These are phyloP conservation scores for Zancudomyces culisetae DNA, from an alignment of 371 early-diverging fungal genomes.

Conservation along the genomic window DNA sequence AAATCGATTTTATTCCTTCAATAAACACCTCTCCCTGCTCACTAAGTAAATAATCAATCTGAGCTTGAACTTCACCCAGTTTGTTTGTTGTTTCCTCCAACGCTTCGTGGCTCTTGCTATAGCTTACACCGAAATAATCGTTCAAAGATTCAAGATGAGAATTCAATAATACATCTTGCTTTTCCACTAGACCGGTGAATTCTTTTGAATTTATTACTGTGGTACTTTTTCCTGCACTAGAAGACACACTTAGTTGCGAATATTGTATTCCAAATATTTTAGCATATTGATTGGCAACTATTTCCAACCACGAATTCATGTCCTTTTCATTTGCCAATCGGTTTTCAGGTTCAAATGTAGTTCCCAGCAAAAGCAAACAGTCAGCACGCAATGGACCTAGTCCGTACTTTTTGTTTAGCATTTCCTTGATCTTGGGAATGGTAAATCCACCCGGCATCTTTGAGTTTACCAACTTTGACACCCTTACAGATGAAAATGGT, in stretches of 20 bases:
- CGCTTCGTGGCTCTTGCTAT: constrained; percentile 28
- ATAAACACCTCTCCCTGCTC: constrained; percentile 83
- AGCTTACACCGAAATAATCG: constrained; percentile 61
- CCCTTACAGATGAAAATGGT: constrained; percentile 52
- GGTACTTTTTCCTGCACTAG: constrained; percentile 28
- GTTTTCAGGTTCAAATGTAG: constrained; percentile 67
- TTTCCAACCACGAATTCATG: constrained; percentile 68
- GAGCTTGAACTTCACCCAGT: constrained; percentile 43
- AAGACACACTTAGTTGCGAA: constrained; percentile 29
- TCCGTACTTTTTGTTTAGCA: constrained; percentile 49
- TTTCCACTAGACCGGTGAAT: constrained; percentile 57
- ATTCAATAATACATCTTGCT: constrained; percentile 50
- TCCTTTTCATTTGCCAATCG: constrained; percentile 60
- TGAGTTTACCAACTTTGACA: constrained; percentile 56
- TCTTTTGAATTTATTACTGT: constrained; percentile 73
- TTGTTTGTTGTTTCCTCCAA: constrained; percentile 36
- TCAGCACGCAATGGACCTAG: constrained; percentile 63
- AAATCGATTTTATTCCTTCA: constrained; percentile 68
- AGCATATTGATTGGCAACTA: constrained; percentile 60
- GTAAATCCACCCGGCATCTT: constrained; percentile 90
- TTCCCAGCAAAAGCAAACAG: constrained; percentile 55
- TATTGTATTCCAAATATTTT: constrained; percentile 47
- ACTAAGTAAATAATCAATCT: constrained; percentile 55
- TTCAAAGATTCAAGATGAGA: constrained; percentile 72
- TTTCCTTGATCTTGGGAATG: constrained; percentile 51